phyloP scores from a whole-genome alignment of 768 basidiomycete species.

The Pulveroboletus sp. region DNA sequence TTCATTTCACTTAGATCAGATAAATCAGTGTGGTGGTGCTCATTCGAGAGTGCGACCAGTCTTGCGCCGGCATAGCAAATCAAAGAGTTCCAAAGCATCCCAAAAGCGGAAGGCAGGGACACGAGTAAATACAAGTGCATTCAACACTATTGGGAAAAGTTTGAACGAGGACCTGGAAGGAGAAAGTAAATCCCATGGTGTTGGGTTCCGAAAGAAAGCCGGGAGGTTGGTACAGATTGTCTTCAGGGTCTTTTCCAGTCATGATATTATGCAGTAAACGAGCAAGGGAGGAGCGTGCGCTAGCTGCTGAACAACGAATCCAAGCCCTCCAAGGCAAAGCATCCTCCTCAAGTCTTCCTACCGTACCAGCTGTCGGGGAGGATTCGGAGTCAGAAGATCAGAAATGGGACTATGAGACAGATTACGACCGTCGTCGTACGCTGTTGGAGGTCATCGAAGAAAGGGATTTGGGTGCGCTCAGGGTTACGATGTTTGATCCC shows the following conservation, averaged over 20 bases:
- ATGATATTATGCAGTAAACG: slow-evolving; percentile 50
- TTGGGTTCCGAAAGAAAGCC: slow-evolving; percentile 70
- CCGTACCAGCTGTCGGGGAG: slow-evolving; percentile 21
- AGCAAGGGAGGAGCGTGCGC: slow-evolving; percentile 72
- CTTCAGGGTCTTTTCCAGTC: not conserved
- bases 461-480: slow-evolving; percentile 41
- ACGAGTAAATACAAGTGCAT: slow-evolving; percentile 58
- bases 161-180: slow-evolving; percentile 41
- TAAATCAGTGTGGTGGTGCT: slow-evolving; percentile 70
- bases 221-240: slow-evolving; percentile 42
- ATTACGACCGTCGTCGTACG: slow-evolving; percentile 45
- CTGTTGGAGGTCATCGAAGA: slow-evolving; percentile 46
- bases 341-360: slow-evolving; percentile 3
- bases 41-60: slow-evolving; percentile 59
- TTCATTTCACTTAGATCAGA: not conserved
- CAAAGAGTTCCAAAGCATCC: slow-evolving; percentile 56
- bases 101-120: slow-evolving; percentile 70
- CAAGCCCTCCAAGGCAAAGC: slow-evolving; percentile 37
- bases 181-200: slow-evolving; percentile 40
- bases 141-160: slow-evolving; percentile 51
- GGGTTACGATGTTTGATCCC: slow-evolving; percentile 41
- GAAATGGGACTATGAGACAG: slow-evolving; percentile 41
- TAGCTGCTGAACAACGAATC: slow-evolving; percentile 66
- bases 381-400: slow-evolving; percentile 37
- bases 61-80: slow-evolving; percentile 39